Base-by-base conservation (phyloP, 2,329 filamentous ascomycete genomes). In the Colletotrichum noveboracense region DNA sequence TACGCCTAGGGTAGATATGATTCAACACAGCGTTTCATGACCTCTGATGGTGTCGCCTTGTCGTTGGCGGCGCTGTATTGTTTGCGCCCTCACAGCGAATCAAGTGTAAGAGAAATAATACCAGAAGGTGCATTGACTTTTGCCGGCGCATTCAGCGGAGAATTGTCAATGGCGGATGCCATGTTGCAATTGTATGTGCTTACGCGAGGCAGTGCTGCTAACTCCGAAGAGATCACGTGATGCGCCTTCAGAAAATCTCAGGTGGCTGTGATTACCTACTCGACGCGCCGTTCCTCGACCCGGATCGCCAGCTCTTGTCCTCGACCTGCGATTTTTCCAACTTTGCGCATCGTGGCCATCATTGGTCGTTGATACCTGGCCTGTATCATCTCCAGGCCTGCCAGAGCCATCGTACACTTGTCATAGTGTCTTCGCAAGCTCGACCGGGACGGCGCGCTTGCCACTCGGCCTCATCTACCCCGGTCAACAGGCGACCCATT, bases 281-380 rank as follows among this genome's bases (percentile, higher is more conserved):
- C 28, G 66, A 76, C 74, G 70, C 74, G 74, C 71, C 71, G 70
- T 66, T 55, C 65, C 61, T 74, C 18, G 70, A 48, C 64, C 70
- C 34, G 36, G 36, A 66, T 61, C 55, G 61, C 69, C 69, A 75
- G 72, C 62, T 75, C 28, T n/a, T 21, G 43, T 52, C 6, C 30
- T 36, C 52, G 73, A 71, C 66, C 58, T 62, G 74, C 71, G 71
- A 76, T 75, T 74, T 66, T 28, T 38, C 71, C 36, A 60, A 67
- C 56, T 74, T 69, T 55, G 74, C 74, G 74, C 66, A 75, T 76
- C 71, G 74, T 75, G 71, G 71, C 74, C 74, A 76, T 76, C 74
- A 71, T 76, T 76, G 74, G 74, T 71, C 71, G 66, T 76, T 64
- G 66, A 65, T 75, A 71, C 38, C 61, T 30, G 74, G 55, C 66